Evolutionary conservation across 441 rosid species (phyloP).

Genomic region (Pelargonium citronellum): DNA sequence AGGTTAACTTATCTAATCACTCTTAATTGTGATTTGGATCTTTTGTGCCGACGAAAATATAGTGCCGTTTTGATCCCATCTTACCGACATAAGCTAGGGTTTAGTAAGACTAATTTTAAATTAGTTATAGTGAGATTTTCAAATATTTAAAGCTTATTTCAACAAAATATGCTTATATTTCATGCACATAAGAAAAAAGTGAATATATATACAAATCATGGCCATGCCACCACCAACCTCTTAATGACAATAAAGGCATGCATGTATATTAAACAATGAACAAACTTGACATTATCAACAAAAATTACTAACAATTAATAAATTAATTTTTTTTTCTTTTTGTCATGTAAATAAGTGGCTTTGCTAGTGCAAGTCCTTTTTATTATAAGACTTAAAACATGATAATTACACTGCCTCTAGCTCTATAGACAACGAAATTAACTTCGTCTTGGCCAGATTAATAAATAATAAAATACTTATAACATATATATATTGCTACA

Average conservation of each 20-base stretch:
- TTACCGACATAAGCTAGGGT: slow-evolving; percentile 29
- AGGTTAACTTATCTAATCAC: slow-evolving; percentile 11
- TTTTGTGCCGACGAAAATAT: slow-evolving; percentile 27
- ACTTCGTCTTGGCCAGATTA: background rate
- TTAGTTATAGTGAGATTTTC: too few relatives aligned
- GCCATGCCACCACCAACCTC: too few relatives aligned
- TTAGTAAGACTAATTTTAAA: background rate
- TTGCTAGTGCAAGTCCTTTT: slow-evolving; percentile 37
- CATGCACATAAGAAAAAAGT: too few relatives aligned
- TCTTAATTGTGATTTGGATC: slow-evolving; percentile 18
- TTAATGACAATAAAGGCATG: too few relatives aligned
- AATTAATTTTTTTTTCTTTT: too few relatives aligned
- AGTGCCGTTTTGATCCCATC: slow-evolving; percentile 32
- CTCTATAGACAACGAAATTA: background rate
- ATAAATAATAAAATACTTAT: background rate
- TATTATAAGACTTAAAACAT: slow-evolving; percentile 23
- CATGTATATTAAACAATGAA: too few relatives aligned
- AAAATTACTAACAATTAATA: background rate
- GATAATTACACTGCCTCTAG: slow-evolving; percentile 21
- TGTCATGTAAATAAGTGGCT: slow-evolving; percentile 5
- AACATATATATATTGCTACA: background rate
- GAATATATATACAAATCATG: too few relatives aligned
- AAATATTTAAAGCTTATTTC: too few relatives aligned
- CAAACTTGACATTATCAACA: too few relatives aligned
- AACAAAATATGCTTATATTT: too few relatives aligned